Evolutionary conservation across 495 filamentous ascomycete species (phyloP).

Genomic region (Diplogelasinospora grovesii): DNA sequence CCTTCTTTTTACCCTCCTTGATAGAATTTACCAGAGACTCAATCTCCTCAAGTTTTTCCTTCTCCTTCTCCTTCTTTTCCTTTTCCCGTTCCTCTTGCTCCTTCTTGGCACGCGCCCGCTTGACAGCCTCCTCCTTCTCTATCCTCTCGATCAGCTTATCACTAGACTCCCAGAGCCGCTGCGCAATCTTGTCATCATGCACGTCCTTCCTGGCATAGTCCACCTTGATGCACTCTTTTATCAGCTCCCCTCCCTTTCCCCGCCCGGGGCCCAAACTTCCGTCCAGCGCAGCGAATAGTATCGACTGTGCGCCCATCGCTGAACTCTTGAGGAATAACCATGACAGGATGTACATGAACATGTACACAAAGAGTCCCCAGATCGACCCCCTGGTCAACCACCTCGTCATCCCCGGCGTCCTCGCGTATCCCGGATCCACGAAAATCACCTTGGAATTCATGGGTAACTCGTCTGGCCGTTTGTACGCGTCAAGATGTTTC

Average conservation of each 20-base stretch:
- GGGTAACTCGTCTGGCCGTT: constrained; percentile 73
- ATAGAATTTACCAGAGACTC: constrained; percentile 35
- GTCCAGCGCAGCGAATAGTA: constrained; percentile 82
- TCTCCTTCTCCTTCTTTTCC: constrained; percentile 30
- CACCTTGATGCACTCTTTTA: constrained; percentile 84
- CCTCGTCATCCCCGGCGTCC: constrained; percentile 79
- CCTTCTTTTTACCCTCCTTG: constrained; percentile 36
- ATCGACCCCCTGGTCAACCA: constrained; percentile 81
- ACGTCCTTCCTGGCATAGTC: constrained; percentile 65
- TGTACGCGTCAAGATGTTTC: constrained; percentile 74
- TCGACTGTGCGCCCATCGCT: constrained; percentile 74
- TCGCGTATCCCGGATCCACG: constrained; percentile 75
- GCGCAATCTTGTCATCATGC: constrained; percentile 68
- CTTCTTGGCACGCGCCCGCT: constrained; percentile 56
- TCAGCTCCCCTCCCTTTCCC: constrained; percentile 58
- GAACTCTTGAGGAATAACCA: constrained; percentile 87
- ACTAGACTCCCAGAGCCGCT: constrained; percentile 80
- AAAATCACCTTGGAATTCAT: constrained; percentile 73
- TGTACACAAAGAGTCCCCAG: constrained; percentile 72
- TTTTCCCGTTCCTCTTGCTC: constrained; percentile 37
- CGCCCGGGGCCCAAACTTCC: constrained; percentile 46
- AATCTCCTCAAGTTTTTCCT: constrained; percentile 30
- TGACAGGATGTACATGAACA: constrained; percentile 69
- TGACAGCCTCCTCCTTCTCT: constrained; percentile 76
- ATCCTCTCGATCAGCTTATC: constrained; percentile 75